Evolutionary conservation across 2,329 filamentous ascomycete species (phyloP).

Genomic region (Pyrenochaeta sp.): DNA sequence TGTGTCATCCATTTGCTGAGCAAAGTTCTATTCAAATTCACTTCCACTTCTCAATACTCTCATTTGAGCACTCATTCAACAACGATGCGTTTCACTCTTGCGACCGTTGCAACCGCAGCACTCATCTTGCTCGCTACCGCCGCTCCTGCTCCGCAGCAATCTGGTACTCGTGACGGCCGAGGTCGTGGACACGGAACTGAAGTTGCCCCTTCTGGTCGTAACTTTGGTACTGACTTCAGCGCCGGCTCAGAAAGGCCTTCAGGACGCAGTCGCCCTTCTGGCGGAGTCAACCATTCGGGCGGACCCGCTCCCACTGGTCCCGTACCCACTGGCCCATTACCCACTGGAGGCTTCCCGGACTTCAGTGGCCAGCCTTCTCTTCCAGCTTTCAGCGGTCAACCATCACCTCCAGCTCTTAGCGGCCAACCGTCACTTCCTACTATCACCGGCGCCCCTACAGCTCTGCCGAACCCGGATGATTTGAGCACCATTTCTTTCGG

Average conservation of each 20-base stretch:
- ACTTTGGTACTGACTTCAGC: neutral
- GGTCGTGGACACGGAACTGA: constrained; percentile 8
- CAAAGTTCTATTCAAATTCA: constrained; percentile 12
- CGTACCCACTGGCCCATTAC: no score
- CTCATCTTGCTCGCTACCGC: constrained; percentile 26
- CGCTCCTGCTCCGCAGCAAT: constrained; percentile 15
- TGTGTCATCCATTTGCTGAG: constrained; percentile 28
- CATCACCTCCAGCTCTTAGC: constrained; percentile 10
- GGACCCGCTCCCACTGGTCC: constrained; percentile 12
- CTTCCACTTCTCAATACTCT: neutral
- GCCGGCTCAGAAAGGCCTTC: neutral
- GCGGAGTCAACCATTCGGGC: constrained; percentile 12
- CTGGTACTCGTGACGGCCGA: constrained; percentile 2
- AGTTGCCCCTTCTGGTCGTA: neutral
- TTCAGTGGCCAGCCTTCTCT: constrained; percentile 3
- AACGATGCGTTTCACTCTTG: constrained; percentile 32
- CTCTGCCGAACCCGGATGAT: constrained; percentile 7
- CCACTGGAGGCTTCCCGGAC: constrained; percentile 7
- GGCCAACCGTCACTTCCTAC: constrained; percentile 9
- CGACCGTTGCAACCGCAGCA: constrained; percentile 26
- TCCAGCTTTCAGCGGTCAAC: neutral
- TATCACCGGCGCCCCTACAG: constrained; percentile 11
- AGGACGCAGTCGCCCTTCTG: constrained; percentile 3
- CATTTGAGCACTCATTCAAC: neutral
- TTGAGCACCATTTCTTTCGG: constrained; percentile 20